These are phyloP conservation scores for Gilbertella persicaria DNA, from an alignment of 371 early-diverging fungal species.

Conservation along the genomic window DNA sequence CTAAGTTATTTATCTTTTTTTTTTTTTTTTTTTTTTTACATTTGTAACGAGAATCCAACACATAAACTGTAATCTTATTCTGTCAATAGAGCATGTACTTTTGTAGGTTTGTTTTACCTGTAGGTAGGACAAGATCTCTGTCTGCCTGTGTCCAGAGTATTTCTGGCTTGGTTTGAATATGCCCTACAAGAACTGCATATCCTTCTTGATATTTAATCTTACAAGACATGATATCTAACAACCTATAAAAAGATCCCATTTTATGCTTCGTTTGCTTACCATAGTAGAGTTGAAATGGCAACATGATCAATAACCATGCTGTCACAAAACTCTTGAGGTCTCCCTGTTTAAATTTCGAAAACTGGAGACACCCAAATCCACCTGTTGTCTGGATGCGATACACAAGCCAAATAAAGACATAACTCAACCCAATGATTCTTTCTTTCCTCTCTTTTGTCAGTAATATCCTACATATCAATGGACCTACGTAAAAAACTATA, in stretches of 20 bases:
- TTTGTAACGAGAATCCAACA: conserved; percentile 50
- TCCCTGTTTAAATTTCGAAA: conserved; percentile 34
- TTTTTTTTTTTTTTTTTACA: conserved; percentile 26
- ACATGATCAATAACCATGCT: conserved; percentile 36
- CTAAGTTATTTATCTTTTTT: background rate
- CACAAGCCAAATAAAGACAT: conserved; percentile 38
- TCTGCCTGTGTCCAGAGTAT: conserved; percentile 46
- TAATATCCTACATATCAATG: background rate
- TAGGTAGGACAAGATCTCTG: conserved; percentile 40
- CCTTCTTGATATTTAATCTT: conserved; percentile 56
- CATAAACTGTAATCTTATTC: conserved; percentile 32
- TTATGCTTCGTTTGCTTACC: conserved; percentile 24
- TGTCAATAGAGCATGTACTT: background rate
- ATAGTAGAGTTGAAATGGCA: conserved; percentile 54
- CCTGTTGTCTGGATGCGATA: conserved; percentile 37
- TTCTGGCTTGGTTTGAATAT: conserved; percentile 43
- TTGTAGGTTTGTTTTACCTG: too few species aligned
- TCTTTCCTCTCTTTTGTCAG: conserved; percentile 24
- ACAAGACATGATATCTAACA: conserved; percentile 39
- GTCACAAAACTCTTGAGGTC: conserved; percentile 53
- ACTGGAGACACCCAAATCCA: conserved; percentile 36
- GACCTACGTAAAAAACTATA: conserved; percentile 29
- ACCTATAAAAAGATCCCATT: background rate
- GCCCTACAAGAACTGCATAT: conserved; percentile 26
- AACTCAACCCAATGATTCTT: conserved; percentile 37